Evolutionary conservation across 2,329 filamentous ascomycete species (phyloP).

Genomic region (Davidsoniella virescens): DNA sequence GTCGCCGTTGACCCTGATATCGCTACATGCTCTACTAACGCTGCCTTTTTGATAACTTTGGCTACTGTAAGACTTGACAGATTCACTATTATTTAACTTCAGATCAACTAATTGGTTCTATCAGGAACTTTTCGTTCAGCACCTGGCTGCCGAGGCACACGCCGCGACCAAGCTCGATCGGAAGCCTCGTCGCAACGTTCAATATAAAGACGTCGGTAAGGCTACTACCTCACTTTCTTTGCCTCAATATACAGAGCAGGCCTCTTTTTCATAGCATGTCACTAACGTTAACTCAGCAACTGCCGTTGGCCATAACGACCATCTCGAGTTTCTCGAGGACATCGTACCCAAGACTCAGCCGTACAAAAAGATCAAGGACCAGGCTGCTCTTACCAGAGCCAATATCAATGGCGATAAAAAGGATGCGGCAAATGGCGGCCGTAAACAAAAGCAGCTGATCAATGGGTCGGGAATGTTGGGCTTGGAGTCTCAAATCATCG

Average conservation of each 20-base stretch:
- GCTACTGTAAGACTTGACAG: conserved; percentile 47
- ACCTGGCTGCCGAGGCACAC: conserved; percentile 70
- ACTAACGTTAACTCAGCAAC: conserved; percentile 34
- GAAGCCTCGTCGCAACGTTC: conserved; percentile 83
- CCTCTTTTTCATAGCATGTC: background rate
- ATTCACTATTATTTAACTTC: conserved; percentile 2
- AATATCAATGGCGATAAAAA: conserved; percentile 28
- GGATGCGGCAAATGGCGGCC: conserved; percentile 4
- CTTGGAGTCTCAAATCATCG: conserved; percentile 28
- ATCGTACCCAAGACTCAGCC: conserved; percentile 75
- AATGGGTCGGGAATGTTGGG: conserved; percentile 13
- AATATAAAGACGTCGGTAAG: conserved; percentile 83
- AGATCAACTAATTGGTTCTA: conserved; percentile 8
- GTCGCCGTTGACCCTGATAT: conserved; percentile 79
- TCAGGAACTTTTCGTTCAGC: conserved; percentile 88
- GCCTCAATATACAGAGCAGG: background rate
- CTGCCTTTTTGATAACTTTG: conserved; percentile 81
- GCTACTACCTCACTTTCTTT: background rate
- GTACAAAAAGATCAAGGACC: conserved; percentile 61
- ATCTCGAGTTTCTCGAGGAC: conserved; percentile 87
- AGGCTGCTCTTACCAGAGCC: conserved; percentile 34
- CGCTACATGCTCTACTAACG: conserved; percentile 75
- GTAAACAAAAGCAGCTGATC: conserved; percentile 14
- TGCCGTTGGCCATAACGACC: conserved; percentile 75
- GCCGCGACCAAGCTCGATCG: conserved; percentile 80